Base-by-base conservation (phyloP, 768 basidiomycete genomes). In the Thelephora ganbajun region DNA sequence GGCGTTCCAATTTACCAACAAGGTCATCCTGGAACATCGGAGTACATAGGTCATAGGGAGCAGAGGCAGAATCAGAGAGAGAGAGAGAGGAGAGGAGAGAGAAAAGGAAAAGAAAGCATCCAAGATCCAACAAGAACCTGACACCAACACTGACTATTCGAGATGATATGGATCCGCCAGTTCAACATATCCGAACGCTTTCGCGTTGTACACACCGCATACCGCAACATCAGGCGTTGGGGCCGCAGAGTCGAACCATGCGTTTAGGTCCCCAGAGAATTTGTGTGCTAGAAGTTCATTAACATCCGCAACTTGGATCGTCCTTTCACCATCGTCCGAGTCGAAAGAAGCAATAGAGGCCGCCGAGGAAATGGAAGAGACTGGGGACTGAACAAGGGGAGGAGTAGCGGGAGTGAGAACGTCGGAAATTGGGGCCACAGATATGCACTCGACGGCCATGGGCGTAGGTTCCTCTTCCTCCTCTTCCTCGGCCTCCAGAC, bases 361-460 rank as follows among this genome's bases (percentile, higher is more conserved):
- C 9, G 39, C 11, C 18, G 39, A 41, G 4, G 18, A 41, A 18
- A 41, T 41, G 16, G 39, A 18, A 4, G 39, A 41, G 4, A 14
- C 22, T 5, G 39, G 39, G 22, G 39, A 41, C 39, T 16, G 22
- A 22, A 41, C 39, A 33, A 39, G 42, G 11, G 54, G 51, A 33
- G 53, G 54, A 18, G 39, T 57, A 30, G 51, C 44, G 43, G 52
- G 53, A 19, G 45, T 30, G 36, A 55, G 50, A 35, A 41, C n/a
- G 9, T 52, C 33, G 19, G 46, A 4, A 20, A 33, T 39, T 34
- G 39, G 39, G 7, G 16, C 18, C 37, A 39, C 37, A n/a, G 37
- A 16, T 9, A 9, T 30, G 26, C 9, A 30, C 9, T 30, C 9
- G 26, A 30, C 26, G 37, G 37, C 37, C 37, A 39, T 39, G 9